Evolutionary conservation across 306 rosid species (phyloP).

Genomic region (Medicago arabica): DNA sequence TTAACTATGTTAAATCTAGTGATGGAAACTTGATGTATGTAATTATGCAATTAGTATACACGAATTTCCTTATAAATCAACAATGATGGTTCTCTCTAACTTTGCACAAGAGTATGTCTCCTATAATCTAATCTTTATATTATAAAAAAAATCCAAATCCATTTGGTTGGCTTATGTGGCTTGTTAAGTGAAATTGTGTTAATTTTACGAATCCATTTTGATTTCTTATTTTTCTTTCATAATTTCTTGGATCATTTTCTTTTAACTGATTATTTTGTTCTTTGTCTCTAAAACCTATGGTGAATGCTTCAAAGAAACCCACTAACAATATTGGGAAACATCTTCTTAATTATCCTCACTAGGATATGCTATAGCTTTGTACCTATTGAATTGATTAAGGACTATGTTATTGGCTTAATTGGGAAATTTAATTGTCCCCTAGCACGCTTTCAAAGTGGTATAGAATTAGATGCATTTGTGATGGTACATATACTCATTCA

Average conservation of each 20-base stretch:
- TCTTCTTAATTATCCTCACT: background rate
- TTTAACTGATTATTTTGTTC: background rate
- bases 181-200: background rate
- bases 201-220: background rate
- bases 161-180: too few species aligned
- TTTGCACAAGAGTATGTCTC: too few species aligned
- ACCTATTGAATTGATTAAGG: background rate
- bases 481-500: background rate
- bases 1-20: too few species aligned
- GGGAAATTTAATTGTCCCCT: background rate
- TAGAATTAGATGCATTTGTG: conserved; percentile 35
- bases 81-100: too few species aligned
- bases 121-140: too few species aligned
- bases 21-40: too few species aligned
- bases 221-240: background rate
- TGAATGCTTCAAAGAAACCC: background rate
- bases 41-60: too few species aligned
- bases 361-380: background rate
- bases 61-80: too few species aligned
- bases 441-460: conserved; percentile 34
- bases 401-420: background rate
- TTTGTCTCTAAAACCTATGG: background rate
- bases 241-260: too few species aligned
- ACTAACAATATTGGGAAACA: background rate
- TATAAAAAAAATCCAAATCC: too few species aligned